Percentiles rank a stretch among this genome's conserved stretches.
Evolutionary conservation across 1,284 basidiomycete species (phyloP).

Genomic region (Fomes fomentarius): DNA sequence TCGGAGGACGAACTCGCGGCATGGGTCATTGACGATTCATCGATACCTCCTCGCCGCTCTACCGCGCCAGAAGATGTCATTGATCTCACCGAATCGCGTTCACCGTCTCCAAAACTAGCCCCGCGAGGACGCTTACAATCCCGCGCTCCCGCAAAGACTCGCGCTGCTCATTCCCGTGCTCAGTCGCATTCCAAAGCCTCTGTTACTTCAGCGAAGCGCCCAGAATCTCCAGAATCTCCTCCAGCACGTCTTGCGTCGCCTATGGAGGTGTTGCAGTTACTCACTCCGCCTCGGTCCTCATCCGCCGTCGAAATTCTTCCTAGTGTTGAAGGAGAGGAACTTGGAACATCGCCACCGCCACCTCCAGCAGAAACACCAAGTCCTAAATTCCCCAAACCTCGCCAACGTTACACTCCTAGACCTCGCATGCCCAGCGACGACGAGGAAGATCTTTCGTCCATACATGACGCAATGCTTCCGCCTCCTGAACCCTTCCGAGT

Average conservation of each 20-base stretch:
- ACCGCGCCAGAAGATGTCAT: slow-evolving; percentile 31
- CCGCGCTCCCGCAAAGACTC: slow-evolving; percentile 8
- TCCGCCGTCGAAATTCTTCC: slow-evolving; percentile 15
- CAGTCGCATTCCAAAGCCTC: slow-evolving; percentile 11
- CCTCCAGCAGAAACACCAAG: slow-evolving; percentile 14
- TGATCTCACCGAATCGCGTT: slow-evolving; percentile 39
- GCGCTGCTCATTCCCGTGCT: neutral
- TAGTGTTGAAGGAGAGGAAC: neutral
- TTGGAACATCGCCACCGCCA: no score
- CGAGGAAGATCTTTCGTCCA: neutral
- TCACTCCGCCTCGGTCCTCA: slow-evolving; percentile 32
- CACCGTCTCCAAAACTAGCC: slow-evolving; percentile 23
- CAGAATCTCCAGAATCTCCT: neutral
- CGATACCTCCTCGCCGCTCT: slow-evolving; percentile 16
- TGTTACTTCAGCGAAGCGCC: neutral
- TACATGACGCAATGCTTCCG: neutral
- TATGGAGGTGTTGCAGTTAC: slow-evolving; percentile 19
- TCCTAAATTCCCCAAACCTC: slow-evolving; percentile 14
- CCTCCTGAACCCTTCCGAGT: neutral
- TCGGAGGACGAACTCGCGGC: slow-evolving; percentile 49
- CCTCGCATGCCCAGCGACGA: slow-evolving; percentile 8
- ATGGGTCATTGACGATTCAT: slow-evolving; percentile 45
- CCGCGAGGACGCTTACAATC: slow-evolving; percentile 16
- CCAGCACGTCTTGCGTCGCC: slow-evolving; percentile 2
- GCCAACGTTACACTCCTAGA: slow-evolving; percentile 13